Evolutionary conservation across 1,284 basidiomycete genomes (phyloP).

Genomic region (Fistulina hepatica): DNA sequence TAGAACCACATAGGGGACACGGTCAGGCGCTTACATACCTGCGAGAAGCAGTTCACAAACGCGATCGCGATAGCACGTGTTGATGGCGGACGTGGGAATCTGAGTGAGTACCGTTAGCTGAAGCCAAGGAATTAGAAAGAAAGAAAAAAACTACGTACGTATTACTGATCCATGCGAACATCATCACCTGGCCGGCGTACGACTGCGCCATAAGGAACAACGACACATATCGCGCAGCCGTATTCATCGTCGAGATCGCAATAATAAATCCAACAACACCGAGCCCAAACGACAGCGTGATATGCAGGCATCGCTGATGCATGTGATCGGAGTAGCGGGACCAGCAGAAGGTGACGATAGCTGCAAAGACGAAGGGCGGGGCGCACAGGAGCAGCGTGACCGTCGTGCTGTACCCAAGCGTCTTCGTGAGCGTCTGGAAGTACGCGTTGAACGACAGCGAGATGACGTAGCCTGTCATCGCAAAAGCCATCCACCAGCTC

Average conservation of each 20-base stretch:
- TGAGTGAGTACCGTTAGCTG: constrained; percentile 3
- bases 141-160: constrained; percentile 21
- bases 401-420: constrained; percentile 57
- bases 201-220: constrained; percentile 56
- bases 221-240: constrained; percentile 54
- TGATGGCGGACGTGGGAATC: constrained; percentile 55
- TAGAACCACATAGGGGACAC: no score
- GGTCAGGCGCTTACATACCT: constrained; percentile 60
- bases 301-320: constrained; percentile 59
- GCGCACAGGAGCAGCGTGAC: constrained; percentile 65
- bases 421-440: constrained; percentile 62
- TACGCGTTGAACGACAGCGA: constrained; percentile 69
- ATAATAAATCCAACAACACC: constrained; percentile 66
- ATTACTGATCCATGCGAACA: constrained; percentile 58
- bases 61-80: constrained; percentile 65
- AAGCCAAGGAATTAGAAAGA: not conserved
- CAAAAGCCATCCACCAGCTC: constrained; percentile 56
- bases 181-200: constrained; percentile 55
- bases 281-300: constrained; percentile 37
- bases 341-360: constrained; percentile 38
- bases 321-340: constrained; percentile 20
- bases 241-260: constrained; percentile 60
- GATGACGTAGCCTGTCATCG: constrained; percentile 36
- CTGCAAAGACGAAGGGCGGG: constrained; percentile 70
- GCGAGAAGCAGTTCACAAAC: constrained; percentile 59